Evolutionary conservation across 495 filamentous ascomycete species (phyloP), one percentile per base, ranked within the genome.

Genomic region (Penicillium goetzii): DNA sequence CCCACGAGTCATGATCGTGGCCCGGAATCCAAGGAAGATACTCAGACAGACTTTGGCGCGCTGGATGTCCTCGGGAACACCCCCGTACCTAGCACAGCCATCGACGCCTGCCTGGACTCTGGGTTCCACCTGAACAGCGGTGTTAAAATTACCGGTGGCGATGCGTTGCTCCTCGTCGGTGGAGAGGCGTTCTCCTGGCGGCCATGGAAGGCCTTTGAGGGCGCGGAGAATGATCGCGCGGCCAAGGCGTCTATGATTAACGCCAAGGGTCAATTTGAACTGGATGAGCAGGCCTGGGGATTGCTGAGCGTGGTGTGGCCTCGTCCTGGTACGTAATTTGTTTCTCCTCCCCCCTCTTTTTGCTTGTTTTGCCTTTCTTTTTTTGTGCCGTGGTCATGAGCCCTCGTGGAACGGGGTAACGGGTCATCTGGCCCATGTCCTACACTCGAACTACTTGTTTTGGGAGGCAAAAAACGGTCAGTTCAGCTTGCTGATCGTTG

Each of bases 141-240:
- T 2, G 75, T 89, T 2, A 85, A 82, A 68, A 81, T 97, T 17
- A 74, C 74, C 3, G 83, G 82, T 21, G 87, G 90, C 8, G 83
- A 84, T 32, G 92, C 89, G 0, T 80, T 91, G 25, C 68, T 99
- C 66, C 79, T 98, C 7, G 84, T 97, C 2, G 86, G 83, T 32
- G 93, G 93, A 9, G 94, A 97, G 76, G 92, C 88, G 2, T 97
- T 98, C 70, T 70, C 75, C 41, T 99, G 96, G 96, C 74, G 83
- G 71, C 95, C 95, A 10, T 96, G 92, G 92, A 67, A 76, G 64
- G 76, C 41, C 1, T 58, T 57, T 26, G 67, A 72, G 51, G 72
- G 67, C 33, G 72, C 72, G 45, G 61, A 71, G 47, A 47, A 67
- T 38, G 53, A 67, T 34, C 60, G 73, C 56, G 61, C 68, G 65